phyloP scores from a whole-genome alignment of 306 rosid species.

The Rosa multiflora region DNA sequence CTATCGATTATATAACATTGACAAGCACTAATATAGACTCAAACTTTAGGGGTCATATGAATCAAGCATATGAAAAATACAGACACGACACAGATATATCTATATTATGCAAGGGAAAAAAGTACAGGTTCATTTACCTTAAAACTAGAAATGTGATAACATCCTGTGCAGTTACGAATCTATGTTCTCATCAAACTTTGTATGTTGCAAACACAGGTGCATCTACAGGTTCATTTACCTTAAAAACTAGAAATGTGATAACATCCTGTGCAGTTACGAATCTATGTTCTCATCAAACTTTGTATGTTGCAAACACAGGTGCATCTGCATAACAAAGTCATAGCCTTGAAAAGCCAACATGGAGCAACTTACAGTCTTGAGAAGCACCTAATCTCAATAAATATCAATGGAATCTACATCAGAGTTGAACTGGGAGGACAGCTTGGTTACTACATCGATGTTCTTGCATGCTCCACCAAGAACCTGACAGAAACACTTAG shows the following conservation, averaged over 20 bases:
- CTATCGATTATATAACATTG: not conserved
- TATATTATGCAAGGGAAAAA: not conserved
- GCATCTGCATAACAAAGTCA: conserved; percentile 76
- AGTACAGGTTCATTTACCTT: too few relatives aligned
- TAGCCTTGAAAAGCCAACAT: conserved; percentile 65
- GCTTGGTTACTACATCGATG: conserved; percentile 65
- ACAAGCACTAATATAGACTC: not conserved
- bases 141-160: too few relatives aligned
- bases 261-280: not conserved
- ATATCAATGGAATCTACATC: conserved; percentile 77
- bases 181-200: too few relatives aligned
- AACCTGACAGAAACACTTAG: conserved; percentile 81
- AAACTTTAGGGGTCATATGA: not conserved
- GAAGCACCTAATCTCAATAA: conserved; percentile 75
- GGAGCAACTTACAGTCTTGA: conserved; percentile 94
- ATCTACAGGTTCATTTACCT: not conserved
- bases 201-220: too few relatives aligned
- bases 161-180: too few relatives aligned
- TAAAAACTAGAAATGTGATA: conserved; percentile 4
- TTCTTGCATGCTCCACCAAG: conserved; percentile 84
- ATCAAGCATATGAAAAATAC: not conserved
- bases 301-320: conserved; percentile 54
- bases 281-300: conserved; percentile 26
- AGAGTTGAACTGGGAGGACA: conserved; percentile 93
- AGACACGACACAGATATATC: not conserved